A percentile compares a stretch with the other conserved stretches of the same genome.
These are phyloP conservation scores for Leccinellum luteum DNA, from an alignment of 768 basidiomycete genomes.

Conservation along the genomic window DNA sequence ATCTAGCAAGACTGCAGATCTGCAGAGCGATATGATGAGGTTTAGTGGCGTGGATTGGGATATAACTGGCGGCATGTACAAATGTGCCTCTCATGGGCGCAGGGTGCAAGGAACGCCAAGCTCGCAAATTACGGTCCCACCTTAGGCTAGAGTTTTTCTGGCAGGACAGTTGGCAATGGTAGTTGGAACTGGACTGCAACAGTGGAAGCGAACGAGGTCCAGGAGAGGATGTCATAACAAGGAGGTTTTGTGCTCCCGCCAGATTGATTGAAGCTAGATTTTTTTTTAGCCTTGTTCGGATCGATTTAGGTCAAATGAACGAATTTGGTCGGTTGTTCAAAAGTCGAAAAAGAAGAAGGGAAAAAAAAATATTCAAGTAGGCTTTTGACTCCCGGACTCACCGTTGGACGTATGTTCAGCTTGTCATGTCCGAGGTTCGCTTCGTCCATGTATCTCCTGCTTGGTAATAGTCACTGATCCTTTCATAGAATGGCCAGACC, in stretches of 20 bases:
- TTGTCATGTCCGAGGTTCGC: conserved; percentile 25
- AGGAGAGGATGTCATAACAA: background rate
- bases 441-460: background rate
- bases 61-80: background rate
- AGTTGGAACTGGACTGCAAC: background rate
- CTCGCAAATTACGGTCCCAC: background rate
- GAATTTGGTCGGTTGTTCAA: conserved; percentile 27
- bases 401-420: conserved; percentile 6
- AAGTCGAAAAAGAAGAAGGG: background rate
- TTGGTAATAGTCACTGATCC: background rate
- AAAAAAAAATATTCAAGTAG: background rate
- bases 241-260: background rate
- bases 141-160: background rate
- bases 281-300: conserved; percentile 9
- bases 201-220: no score
- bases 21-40: background rate
- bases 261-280: background rate
- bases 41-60: background rate
- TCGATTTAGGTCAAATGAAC: conserved; percentile 6
- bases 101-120: background rate
- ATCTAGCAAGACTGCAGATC: background rate
- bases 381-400: background rate
- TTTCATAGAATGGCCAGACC: conserved; percentile 10
- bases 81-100: background rate
- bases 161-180: background rate